Base-by-base conservation (phyloP, 2,329 filamentous ascomycete species). In the Fusarium penzigii region DNA sequence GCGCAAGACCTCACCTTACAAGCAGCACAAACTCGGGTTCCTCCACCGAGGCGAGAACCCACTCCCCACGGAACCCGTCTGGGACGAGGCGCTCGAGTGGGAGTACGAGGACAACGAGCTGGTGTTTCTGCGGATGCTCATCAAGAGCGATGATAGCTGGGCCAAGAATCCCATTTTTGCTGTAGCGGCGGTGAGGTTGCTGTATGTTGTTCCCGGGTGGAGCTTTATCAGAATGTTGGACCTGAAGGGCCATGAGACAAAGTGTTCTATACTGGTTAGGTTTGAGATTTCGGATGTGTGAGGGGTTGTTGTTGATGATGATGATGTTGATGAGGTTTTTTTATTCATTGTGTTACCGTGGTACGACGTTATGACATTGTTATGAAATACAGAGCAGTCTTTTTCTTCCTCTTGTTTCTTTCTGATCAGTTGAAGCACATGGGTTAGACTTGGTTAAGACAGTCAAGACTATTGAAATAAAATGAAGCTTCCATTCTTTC, bases 111-210 rank as follows among this genome's bases (percentile, higher is more conserved):
- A 87, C 50, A 86, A 83, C 58, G 85, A 88, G 65, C 64, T 89
- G 44, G 78, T 80, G 0, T 89, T 89, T 60, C 57, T 89, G 58
- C 75, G 86, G 1, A 75, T 89, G 52, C 71, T 88, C 40, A 77
- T 89, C 70, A 89, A 89, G 75, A 85, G 80, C 57, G 85, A 88
- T 53, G 83, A 86, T 53, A 78, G 77, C 55, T 88, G 83, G 67
- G 72, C 82, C 0, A 72, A 72, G 42, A 89, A 89, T 58, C 84
- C 85, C 0, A 79, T 84, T 47, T 78, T 87, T 55, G 81, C 80
- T 0, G 83, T 86, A 2, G 75, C 80, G 0, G 81, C 84, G 0
- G 77, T 88, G n/a, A 70, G 86, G 41, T 61, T 89, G 29, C 56
- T 76, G 51, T 88, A 87, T 65, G 75, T 77, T 3, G 69, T 71